Base-by-base conservation (phyloP, 805 yeast species). In the Starmerella kuoi region DNA sequence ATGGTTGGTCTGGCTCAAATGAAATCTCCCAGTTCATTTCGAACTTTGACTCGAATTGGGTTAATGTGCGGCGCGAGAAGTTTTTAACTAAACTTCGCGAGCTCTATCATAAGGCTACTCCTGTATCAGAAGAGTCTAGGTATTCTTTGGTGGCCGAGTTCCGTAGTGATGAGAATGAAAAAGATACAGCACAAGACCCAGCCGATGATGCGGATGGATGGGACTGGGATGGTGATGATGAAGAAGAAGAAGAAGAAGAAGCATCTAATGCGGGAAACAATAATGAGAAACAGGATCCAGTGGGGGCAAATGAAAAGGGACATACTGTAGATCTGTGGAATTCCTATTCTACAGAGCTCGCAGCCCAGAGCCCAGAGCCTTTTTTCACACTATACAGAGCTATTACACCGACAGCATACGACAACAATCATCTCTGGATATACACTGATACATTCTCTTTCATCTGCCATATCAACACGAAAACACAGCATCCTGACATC, bases 181-280 rank as follows among this genome's bases (percentile, higher is more conserved):
- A 24, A 21, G 31, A 4, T 3, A n/a, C 23, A 21, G 32, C 25
- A 11, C 32, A 28, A 11, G 27, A 30, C 17, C 12, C 18, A 6
- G 39, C 32, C 3, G 37, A 32, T 18, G 40, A 34, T 8, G 42
- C 31, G 1, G 52, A 47, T 12, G 54, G 44, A 14, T 52, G 55
- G 56, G 57, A 49, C 23, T 50, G 55, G 53, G 41, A 51, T 20
- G 51, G 34, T 12, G 47, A 45, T 14, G 53, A 50, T 9, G 52
- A 44, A 7, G 53, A 46, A 3, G 48, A 41, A 9, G 52, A 44
- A 8, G 48, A 32, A 3, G 44, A 25, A 6, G 42, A 27, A 8
- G 17, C 15, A 4, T 31, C 22, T 14, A 24, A 9, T 9, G 24
- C 23, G n/a, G n/a, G n/a, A n/a, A n/a, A n/a, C n/a, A n/a, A n/a